A percentile compares a stretch with the other conserved stretches of the same genome.
Conservation (phyloP, 2,329 filamentous ascomycete species). For the Hypoxylon rubiginosum region DNA sequence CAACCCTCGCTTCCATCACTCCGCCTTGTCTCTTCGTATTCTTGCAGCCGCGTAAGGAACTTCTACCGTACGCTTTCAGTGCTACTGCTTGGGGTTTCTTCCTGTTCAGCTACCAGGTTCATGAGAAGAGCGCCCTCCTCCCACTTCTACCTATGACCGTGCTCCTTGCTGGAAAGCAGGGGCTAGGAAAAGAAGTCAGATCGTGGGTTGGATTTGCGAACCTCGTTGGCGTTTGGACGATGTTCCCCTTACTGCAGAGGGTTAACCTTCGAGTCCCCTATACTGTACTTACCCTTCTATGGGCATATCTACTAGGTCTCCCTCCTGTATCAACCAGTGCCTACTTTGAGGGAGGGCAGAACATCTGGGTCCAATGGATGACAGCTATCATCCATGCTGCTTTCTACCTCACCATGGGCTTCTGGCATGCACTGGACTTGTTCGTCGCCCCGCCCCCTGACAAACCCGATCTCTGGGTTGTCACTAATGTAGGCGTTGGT, state of each 20-base stretch:
- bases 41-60: constrained; percentile 79
- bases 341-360: constrained; percentile 70
- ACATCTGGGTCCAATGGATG: constrained; percentile 65
- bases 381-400: constrained; percentile 78
- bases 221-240: constrained; percentile 88
- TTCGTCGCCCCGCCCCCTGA: constrained; percentile 75
- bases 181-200: constrained; percentile 80
- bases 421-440: constrained; percentile 84
- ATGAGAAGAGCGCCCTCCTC: constrained; percentile 96
- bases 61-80: constrained; percentile 84
- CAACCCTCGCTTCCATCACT: constrained; percentile 81
- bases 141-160: constrained; percentile 95
- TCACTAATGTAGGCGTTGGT: constrained; percentile 88
- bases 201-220: constrained; percentile 98
- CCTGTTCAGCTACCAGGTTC: constrained; percentile 96
- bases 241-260: constrained; percentile 89
- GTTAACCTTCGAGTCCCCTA: constrained; percentile 90
- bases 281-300: constrained; percentile 84
- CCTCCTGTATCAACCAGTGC: constrained; percentile 80
- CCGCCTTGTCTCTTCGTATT: constrained; percentile 86
- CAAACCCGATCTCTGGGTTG: constrained; percentile 96
- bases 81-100: constrained; percentile 97
- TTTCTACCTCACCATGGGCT: constrained; percentile 83
- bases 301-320: constrained; percentile 91
- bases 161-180: constrained; percentile 82